phyloP scores from a whole-genome alignment of 2,329 filamentous ascomycete genomes.

The Xylaria multiplex region DNA sequence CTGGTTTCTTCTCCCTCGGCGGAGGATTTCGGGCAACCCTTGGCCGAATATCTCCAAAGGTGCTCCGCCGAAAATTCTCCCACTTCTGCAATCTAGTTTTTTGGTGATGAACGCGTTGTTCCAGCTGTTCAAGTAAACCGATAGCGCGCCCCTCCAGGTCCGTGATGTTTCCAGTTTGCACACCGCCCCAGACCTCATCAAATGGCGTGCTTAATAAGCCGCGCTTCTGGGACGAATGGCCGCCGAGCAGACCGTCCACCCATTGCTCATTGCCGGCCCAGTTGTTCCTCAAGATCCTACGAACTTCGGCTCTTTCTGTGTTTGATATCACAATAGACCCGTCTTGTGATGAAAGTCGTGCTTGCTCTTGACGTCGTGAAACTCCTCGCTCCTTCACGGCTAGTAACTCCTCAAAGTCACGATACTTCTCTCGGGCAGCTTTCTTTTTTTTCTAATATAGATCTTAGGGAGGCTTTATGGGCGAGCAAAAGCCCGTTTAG shows the following conservation, averaged over 20 bases:
- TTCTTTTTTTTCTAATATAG: conserved; percentile 67
- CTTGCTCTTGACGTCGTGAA: conserved; percentile 61
- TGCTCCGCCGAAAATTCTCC: conserved; percentile 70
- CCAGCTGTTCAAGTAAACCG: conserved; percentile 76
- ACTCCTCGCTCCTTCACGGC: conserved; percentile 70
- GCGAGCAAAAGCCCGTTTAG: conserved; percentile 77
- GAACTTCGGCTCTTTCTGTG: conserved; percentile 60
- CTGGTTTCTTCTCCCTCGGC: conserved; percentile 48
- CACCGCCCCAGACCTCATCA: conserved; percentile 74
- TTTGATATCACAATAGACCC: conserved; percentile 52
- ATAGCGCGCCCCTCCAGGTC: conserved; percentile 63
- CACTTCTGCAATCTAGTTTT: conserved; percentile 75
- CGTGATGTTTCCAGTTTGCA: conserved; percentile 67
- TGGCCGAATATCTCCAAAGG: conserved; percentile 53
- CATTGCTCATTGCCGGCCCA: conserved; percentile 83
- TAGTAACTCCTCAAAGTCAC: conserved; percentile 72
- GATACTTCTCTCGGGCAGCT: conserved; percentile 66
- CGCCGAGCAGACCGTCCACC: conserved; percentile 76
- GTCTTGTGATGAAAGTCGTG: conserved; percentile 46
- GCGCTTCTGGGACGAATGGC: conserved; percentile 65
- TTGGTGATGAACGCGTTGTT: conserved; percentile 73
- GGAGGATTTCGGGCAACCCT: conserved; percentile 40
- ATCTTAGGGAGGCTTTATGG: conserved; percentile 74
- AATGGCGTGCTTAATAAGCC: conserved; percentile 74
- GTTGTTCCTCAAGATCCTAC: conserved; percentile 72